Base-by-base conservation (phyloP, 1,139 yeast species). In the Zhuliangozyma blackwelliae region DNA sequence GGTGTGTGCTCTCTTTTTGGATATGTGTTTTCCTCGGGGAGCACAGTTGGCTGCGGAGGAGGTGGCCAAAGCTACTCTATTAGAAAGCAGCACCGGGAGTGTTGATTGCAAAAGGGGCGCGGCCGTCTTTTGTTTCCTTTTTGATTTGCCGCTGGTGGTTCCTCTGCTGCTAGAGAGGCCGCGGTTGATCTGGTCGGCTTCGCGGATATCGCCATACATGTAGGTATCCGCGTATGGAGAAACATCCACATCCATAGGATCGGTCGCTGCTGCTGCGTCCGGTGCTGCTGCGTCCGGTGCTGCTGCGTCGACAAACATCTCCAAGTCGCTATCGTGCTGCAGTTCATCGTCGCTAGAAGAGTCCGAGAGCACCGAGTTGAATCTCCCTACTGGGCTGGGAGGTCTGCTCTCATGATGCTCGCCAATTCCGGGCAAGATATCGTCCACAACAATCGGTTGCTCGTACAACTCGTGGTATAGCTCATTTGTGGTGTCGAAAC, bases 401-500 rank as follows among this genome's bases (percentile, higher is more conserved):
- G 23, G 10, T 22, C 9, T 9, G 10, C 23, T 9, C 7, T 9
- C 23, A 6, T 21, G 22, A 7, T 22, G 23, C 23, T 3, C 9
- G 5, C 5, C 23, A 5, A 22, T 3, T 9, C 5, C 10, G 3
- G 7, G 9, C 7, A 22, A 22, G 9, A 7, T 9, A 7, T 22
- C 10, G 23, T 7, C n/a, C 5, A 23, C 29, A 10, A 25, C 29
- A 4, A 26, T 20, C 5, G 32, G 32, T 23, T 35, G 34, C 7
- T 33, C 33, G 22, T 43, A 40, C 13, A 40, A 29, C 34, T 36
- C 45, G 20, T 39, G 41, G 12, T 34, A 39, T n/a, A 42, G 25
- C 12, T 38, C 44, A 23, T 35, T 38, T 9, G 40, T 29, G 1
- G 46, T 43, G 21, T 44, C 45, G 32, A 37, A 39, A 12, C 34